A percentile compares a stretch with the other conserved stretches of the same genome.
phyloP scores from a whole-genome alignment of 176 grass and related monocot species.

The Pharus latifolius region DNA sequence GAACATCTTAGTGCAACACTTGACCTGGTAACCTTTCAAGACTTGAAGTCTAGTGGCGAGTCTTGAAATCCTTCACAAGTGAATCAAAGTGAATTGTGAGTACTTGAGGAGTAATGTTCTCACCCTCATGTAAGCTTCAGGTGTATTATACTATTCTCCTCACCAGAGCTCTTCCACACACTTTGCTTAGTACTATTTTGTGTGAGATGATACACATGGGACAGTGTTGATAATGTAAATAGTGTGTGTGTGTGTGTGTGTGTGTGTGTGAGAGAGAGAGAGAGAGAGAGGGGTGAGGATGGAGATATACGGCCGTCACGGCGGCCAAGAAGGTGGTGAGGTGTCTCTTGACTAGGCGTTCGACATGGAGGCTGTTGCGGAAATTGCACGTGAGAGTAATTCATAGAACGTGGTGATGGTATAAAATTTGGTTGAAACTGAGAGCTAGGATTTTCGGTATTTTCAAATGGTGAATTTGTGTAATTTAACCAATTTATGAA shows the following conservation, averaged over 20 bases:
- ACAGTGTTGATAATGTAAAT: no score
- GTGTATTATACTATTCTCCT: neutral
- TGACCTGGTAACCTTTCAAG: constrained; percentile 18
- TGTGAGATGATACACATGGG: no score
- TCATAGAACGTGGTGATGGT: no score
- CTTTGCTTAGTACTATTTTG: no score
- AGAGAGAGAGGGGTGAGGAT: neutral
- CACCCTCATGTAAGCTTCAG: neutral
- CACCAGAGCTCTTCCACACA: neutral
- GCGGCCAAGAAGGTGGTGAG: constrained; percentile 50
- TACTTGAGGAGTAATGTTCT: neutral
- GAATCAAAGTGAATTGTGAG: neutral
- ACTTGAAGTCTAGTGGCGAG: constrained; percentile 7
- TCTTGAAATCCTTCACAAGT: neutral
- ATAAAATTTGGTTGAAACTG: no score
- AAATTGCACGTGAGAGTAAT: no score
- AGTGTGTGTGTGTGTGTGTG: no score
- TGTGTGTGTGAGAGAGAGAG: no score
- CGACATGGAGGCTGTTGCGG: no score
- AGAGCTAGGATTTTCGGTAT: no score
- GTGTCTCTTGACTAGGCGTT: constrained; percentile 36
- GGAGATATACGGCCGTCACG: constrained; percentile 1
- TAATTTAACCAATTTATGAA: no score
- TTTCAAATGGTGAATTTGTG: no score
- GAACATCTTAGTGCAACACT: constrained; percentile 4